Percentiles rank a stretch among this genome's conserved stretches.
Conservation (phyloP, 2,329 filamentous ascomycete genomes). For the Alternaria arborescens region DNA sequence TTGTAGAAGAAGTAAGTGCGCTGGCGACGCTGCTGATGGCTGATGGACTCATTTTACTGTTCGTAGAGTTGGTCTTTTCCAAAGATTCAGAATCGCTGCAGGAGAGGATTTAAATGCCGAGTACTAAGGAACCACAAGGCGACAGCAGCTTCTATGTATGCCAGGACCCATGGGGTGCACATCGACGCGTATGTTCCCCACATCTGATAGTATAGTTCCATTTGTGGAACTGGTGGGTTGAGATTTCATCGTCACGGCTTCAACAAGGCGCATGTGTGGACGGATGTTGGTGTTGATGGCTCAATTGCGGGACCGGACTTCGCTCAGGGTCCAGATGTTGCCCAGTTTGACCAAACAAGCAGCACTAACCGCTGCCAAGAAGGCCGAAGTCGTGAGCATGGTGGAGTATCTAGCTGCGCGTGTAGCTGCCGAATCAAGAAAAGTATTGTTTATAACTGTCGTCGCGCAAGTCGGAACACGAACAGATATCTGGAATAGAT, state of each 20-base stretch:
- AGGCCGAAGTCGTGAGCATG: not conserved
- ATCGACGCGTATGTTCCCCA: conserved; percentile 1
- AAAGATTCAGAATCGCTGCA: not conserved
- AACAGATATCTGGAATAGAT: no score
- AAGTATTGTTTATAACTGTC: no score
- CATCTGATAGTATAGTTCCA: not conserved
- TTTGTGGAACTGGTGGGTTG: not conserved
- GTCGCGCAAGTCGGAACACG: not conserved
- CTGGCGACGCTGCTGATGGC: conserved; percentile 2
- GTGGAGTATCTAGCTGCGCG: not conserved
- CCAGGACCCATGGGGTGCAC: not conserved
- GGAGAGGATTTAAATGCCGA: not conserved
- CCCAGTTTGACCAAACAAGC: conserved; percentile 1
- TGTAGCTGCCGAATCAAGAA: not conserved
- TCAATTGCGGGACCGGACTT: not conserved
- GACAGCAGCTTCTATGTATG: not conserved
- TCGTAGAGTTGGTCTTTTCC: not conserved
- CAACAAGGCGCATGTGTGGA: not conserved
- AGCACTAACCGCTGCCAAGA: conserved; percentile 10
- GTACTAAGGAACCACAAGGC: not conserved
- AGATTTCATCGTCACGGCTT: not conserved
- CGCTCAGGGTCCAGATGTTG: not conserved
- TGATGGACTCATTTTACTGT: conserved; percentile 6
- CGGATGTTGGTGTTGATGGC: not conserved
- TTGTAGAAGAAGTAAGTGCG: conserved; percentile 1